phyloP scores from a whole-genome alignment of 2,329 filamentous ascomycete genomes.

The Hypoxylon sp. region DNA sequence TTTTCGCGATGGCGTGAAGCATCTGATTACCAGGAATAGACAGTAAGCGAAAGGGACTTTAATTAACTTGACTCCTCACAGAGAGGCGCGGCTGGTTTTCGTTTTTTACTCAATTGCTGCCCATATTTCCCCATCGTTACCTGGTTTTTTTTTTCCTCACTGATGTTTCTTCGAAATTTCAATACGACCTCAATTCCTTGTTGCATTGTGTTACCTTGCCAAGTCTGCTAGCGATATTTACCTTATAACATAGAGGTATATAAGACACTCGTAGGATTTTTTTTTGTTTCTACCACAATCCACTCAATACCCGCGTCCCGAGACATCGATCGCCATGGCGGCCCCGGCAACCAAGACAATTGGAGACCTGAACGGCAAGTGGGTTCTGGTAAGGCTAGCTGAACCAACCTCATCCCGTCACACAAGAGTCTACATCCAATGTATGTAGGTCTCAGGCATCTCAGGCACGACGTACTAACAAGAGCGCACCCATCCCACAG shows the following conservation, averaged over 20 bases:
- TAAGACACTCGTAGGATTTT: not conserved
- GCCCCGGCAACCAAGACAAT: slow-evolving; percentile 77
- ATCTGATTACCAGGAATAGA: slow-evolving; percentile 29
- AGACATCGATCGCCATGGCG: slow-evolving; percentile 69
- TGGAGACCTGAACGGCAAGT: slow-evolving; percentile 78
- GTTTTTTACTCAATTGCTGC: slow-evolving; percentile 9
- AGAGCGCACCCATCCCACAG: slow-evolving; percentile 59
- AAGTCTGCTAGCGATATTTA: not conserved
- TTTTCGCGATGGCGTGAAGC: slow-evolving; percentile 23
- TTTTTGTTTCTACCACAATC: not conserved
- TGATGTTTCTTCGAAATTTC: not conserved
- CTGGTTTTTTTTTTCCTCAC: slow-evolving; percentile 1
- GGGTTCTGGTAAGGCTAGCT: slow-evolving; percentile 72
- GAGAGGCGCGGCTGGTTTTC: not conserved
- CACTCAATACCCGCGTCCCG: not conserved
- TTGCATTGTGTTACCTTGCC: slow-evolving; percentile 6
- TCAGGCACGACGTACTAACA: not conserved
- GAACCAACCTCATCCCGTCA: not conserved
- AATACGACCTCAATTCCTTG: slow-evolving; percentile 7
- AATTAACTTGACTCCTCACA: slow-evolving; percentile 10
- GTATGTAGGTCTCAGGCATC: too few relatives aligned
- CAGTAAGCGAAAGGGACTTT: slow-evolving; percentile 8
- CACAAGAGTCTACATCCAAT: not conserved
- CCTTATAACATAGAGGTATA: not conserved
- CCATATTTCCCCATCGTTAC: not conserved